Percentiles rank a stretch among this genome's conserved stretches.
Conservation (phyloP, 1,284 basidiomycete genomes). For the Cryptococcus sp. region DNA sequence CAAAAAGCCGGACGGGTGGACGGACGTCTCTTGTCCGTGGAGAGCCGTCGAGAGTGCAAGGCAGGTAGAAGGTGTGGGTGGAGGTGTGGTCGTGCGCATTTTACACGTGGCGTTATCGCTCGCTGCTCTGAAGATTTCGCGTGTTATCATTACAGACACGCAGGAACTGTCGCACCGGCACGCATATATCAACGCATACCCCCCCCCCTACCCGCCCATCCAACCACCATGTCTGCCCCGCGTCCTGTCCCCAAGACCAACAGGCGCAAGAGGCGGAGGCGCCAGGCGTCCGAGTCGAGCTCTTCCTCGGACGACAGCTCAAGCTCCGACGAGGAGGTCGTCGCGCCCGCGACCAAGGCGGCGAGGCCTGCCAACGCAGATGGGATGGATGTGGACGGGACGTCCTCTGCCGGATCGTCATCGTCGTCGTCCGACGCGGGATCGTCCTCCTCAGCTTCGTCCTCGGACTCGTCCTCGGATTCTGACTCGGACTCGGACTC, state of each 20-base stretch:
- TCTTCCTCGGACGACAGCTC: conserved; percentile 22
- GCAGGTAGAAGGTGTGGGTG: too few relatives aligned
- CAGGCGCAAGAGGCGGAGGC: conserved; percentile 35
- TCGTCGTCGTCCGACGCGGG: conserved; percentile 15
- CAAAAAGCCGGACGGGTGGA: too few relatives aligned
- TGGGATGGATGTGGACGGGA: conserved; percentile 25
- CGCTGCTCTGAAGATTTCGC: not conserved
- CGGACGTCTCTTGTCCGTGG: too few relatives aligned
- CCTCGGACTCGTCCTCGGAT: conserved; percentile 16
- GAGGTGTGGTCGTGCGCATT: too few relatives aligned
- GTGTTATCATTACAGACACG: not conserved
- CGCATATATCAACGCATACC: not conserved
- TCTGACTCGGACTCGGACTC: conserved; percentile 33
- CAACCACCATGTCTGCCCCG: conserved; percentile 10
- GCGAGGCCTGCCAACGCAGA: not conserved
- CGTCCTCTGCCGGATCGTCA: conserved; percentile 13
- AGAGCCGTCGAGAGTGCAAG: too few relatives aligned
- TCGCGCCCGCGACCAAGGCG: conserved; percentile 1
- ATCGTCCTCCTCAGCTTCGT: conserved; percentile 19
- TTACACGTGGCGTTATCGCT: too few relatives aligned
- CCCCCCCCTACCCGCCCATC: not conserved
- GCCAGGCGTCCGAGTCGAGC: conserved; percentile 32
- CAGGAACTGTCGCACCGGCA: too few relatives aligned
- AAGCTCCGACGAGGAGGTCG: conserved; percentile 21
- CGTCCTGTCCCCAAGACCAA: conserved; percentile 13